A percentile compares a stretch with the other conserved stretches of the same genome.
phyloP scores from a whole-genome alignment of 345 rosid genomes.

The Lenwebbia sp. region DNA sequence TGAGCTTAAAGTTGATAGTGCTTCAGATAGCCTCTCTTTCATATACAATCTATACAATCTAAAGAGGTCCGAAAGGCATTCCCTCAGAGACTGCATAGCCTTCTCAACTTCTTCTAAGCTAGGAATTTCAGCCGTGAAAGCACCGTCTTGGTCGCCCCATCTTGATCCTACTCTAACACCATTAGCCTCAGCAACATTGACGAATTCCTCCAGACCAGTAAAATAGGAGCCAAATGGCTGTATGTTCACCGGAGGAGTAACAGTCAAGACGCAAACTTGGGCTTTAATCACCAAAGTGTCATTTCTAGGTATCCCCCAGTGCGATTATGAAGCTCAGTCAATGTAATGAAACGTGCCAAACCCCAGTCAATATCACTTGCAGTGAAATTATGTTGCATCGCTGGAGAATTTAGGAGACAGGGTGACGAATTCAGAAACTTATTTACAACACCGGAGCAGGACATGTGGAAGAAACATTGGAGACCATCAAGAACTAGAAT shows the following conservation, averaged over 20 bases:
- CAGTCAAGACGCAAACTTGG: neutral
- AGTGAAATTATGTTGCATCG: neutral
- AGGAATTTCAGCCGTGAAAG: neutral
- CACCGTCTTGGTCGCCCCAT: neutral
- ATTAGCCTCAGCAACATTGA: neutral
- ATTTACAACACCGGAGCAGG: neutral
- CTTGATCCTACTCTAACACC: neutral
- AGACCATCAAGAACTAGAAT: neutral
- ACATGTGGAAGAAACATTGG: neutral
- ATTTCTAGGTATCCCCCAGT: neutral
- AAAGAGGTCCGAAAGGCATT: conserved; percentile 2
- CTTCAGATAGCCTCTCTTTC: conserved; percentile 1
- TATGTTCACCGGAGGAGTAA: neutral
- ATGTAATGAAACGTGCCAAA: neutral
- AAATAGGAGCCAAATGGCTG: neutral
- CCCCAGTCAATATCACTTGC: neutral
- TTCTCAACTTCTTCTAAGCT: neutral
- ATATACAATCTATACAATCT: conserved; percentile 4
- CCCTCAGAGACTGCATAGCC: conserved; percentile 5
- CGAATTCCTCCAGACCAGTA: neutral
- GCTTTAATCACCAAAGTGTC: neutral
- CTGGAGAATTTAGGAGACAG: neutral
- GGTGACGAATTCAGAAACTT: neutral
- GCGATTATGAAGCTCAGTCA: neutral
- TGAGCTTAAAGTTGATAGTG: neutral